Percentiles rank a stretch among this genome's conserved stretches.
phyloP scores from a whole-genome alignment of 1,284 basidiomycete genomes.

The Neolentinus lepideus region DNA sequence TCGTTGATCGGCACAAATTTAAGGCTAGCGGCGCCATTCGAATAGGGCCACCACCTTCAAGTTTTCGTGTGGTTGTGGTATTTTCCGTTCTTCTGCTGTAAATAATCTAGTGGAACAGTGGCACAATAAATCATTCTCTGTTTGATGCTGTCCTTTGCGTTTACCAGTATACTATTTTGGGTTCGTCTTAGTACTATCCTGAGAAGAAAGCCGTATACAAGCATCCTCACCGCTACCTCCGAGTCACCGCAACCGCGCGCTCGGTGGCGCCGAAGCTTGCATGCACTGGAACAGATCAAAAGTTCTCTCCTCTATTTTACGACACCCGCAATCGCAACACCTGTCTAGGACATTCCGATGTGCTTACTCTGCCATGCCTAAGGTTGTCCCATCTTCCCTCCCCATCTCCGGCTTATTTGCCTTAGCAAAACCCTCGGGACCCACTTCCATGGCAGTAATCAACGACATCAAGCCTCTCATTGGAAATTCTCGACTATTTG shows the following conservation, averaged over 20 bases:
- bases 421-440: slow-evolving; percentile 81
- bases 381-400: slow-evolving; percentile 38
- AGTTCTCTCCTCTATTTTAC: background rate
- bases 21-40: slow-evolving; percentile 4
- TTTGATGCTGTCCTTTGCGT: no score
- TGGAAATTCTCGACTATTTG: slow-evolving; percentile 75
- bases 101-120: background rate
- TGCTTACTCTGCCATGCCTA: slow-evolving; percentile 47
- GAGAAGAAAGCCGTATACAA: no score
- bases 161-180: no score
- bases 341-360: background rate
- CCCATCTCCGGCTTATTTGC: slow-evolving; percentile 82
- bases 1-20: background rate
- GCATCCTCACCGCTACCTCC: no score
- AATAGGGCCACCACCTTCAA: background rate
- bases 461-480: slow-evolving; percentile 83
- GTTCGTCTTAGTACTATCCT: no score
- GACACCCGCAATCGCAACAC: background rate
- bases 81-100: background rate
- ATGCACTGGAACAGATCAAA: no score
- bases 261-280: no score
- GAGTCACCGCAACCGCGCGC: no score
- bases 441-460: slow-evolving; percentile 87
- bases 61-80: background rate
- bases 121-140: no score